Evolutionary conservation across 345 rosid genomes (phyloP).

Genomic region (Salix udensis): DNA sequence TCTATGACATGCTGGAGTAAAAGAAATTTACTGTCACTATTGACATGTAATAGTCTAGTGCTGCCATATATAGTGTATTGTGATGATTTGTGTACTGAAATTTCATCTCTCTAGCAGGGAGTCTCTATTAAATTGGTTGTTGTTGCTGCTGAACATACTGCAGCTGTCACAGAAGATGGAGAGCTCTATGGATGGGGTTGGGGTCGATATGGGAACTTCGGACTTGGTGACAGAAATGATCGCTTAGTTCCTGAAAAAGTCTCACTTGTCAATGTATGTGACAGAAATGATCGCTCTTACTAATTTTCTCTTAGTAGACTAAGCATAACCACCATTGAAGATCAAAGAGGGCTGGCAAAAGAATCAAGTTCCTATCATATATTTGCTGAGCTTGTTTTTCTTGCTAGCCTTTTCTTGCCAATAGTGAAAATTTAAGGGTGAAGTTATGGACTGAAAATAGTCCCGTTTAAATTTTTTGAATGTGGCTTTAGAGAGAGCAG

Average conservation of each 20-base stretch:
- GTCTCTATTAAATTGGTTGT: no score
- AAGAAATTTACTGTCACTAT: no score
- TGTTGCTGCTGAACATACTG: conserved; percentile 60
- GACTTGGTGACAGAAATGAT: conserved; percentile 90
- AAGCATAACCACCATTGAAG: conserved; percentile 2
- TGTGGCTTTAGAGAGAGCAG: not conserved
- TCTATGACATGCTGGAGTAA: no score
- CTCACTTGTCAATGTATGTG: conserved; percentile 53
- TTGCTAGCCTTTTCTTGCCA: not conserved
- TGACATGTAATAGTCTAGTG: no score
- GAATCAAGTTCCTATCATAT: not conserved
- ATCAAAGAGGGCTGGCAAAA: not conserved
- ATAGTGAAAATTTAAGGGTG: not conserved
- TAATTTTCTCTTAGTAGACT: conserved; percentile 6
- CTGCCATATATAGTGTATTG: no score
- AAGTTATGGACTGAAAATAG: not conserved
- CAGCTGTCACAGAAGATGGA: conserved; percentile 90
- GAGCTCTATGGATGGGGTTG: conserved; percentile 87
- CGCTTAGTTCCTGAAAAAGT: conserved; percentile 86
- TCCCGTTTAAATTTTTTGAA: not conserved
- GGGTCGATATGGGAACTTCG: conserved; percentile 97
- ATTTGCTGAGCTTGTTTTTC: not conserved
- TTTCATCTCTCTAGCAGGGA: no score
- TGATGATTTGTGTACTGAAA: no score
- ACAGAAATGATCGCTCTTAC: conserved; percentile 3